Percentiles rank a stretch among this genome's conserved stretches.
Evolutionary conservation across 1,139 yeast genomes (phyloP).

Genomic region (Kodamaea ohmeri): DNA sequence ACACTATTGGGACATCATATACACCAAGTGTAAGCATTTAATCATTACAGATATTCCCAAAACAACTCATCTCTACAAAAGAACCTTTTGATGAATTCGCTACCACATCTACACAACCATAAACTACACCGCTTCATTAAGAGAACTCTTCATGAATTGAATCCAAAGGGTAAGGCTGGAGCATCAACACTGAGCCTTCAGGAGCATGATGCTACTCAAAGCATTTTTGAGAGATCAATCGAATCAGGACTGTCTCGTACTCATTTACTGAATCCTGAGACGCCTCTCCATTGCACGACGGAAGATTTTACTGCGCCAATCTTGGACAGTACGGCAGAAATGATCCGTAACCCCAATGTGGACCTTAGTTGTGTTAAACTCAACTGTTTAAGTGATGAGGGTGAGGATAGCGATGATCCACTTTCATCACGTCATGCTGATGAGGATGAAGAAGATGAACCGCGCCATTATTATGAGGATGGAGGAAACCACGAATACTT

Average conservation of each 20-base stretch:
- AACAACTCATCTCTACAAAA: not conserved
- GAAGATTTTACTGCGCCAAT: constrained; percentile 34
- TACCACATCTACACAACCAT: constrained; percentile 5
- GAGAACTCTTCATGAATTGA: constrained; percentile 15
- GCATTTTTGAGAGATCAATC: constrained; percentile 19
- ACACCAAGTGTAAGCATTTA: too few species aligned
- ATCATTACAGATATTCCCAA: too few species aligned
- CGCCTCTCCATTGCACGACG: constrained; percentile 27
- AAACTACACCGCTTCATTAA: constrained; percentile 17
- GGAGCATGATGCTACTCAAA: constrained; percentile 1
- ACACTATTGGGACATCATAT: too few species aligned
- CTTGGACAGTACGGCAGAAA: constrained; percentile 32
- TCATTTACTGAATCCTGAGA: constrained; percentile 17
- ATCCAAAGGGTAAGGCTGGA: constrained; percentile 7
- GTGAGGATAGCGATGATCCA: constrained; percentile 11
- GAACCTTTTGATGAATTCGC: not conserved
- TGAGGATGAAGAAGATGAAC: not conserved
- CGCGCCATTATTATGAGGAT: constrained; percentile 1
- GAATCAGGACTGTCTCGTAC: constrained; percentile 14
- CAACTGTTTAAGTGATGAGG: constrained; percentile 25
- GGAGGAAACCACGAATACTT: constrained; percentile 6
- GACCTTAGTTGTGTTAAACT: constrained; percentile 27
- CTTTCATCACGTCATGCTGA: too few species aligned
- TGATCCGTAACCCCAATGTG: constrained; percentile 27
- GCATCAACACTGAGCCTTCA: not conserved